phyloP scores from a whole-genome alignment of 805 yeast species.

The Lipomyces kockii region DNA sequence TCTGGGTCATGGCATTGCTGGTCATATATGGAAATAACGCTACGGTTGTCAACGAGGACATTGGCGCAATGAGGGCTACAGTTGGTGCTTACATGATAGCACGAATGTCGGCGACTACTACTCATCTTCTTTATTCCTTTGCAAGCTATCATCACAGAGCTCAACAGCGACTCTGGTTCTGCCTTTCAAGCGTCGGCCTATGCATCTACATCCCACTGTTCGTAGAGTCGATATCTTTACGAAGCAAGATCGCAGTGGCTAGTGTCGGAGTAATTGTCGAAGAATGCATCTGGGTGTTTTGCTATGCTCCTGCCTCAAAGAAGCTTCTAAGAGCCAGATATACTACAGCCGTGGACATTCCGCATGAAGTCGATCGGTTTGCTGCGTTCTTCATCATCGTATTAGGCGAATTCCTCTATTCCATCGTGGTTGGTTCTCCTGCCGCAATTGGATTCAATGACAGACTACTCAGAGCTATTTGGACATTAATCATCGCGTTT shows the following conservation, averaged over 20 bases:
- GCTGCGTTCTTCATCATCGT: constrained; percentile 66
- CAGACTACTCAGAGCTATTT: constrained; percentile 54
- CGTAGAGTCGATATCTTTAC: constrained; percentile 44
- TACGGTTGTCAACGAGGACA: constrained; percentile 47
- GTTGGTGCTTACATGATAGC: constrained; percentile 57
- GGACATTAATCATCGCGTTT: constrained; percentile 56
- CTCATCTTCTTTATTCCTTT: constrained; percentile 51
- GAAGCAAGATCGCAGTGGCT: constrained; percentile 55
- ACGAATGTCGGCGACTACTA: constrained; percentile 48
- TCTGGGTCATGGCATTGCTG: constrained; percentile 58
- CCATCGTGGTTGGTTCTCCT: constrained; percentile 56
- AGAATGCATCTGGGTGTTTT: constrained; percentile 45
- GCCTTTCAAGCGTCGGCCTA: constrained; percentile 9
- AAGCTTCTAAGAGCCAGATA: constrained; percentile 50
- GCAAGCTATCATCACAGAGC: constrained; percentile 52
- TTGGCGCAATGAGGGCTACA: constrained; percentile 49
- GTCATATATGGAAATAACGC: constrained; percentile 59
- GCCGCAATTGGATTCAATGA: constrained; percentile 54
- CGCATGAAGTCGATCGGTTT: constrained; percentile 67
- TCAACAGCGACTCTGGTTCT: constrained; percentile 54
- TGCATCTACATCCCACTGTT: constrained; percentile 51
- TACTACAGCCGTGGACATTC: constrained; percentile 67
- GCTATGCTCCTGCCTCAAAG: constrained; percentile 57
- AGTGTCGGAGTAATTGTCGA: constrained; percentile 52
- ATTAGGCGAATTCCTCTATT: constrained; percentile 65